These are phyloP conservation scores for Citrus sinensis DNA, from an alignment of 345 rosid species.

Conservation along the genomic window DVS_A1.0 CM039165.1:31954501-31955000, in stretches of 20 bases:
- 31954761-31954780: not conserved
- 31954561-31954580: not conserved
- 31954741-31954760: not conserved
- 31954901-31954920: not conserved
- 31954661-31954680: not conserved
- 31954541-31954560: not conserved
- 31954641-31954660: not conserved
- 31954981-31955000: not conserved
- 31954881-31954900: not conserved
- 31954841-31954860: not conserved
- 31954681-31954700: not conserved
- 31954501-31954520: not conserved
- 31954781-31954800: not conserved
- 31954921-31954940: not conserved
- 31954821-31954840: not conserved
- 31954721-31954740: not conserved
- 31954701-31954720: not conserved
- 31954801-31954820: not conserved
- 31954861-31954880: not conserved
- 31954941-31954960: not conserved
- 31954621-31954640: not conserved
- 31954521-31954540: not conserved
- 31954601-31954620: not conserved
- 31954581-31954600: not conserved
- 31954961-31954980: not conserved